A percentile compares a stretch with the other conserved stretches of the same genome.
Conservation (phyloP, 1,284 basidiomycete genomes). For the Malassezia psittaci region DNA sequence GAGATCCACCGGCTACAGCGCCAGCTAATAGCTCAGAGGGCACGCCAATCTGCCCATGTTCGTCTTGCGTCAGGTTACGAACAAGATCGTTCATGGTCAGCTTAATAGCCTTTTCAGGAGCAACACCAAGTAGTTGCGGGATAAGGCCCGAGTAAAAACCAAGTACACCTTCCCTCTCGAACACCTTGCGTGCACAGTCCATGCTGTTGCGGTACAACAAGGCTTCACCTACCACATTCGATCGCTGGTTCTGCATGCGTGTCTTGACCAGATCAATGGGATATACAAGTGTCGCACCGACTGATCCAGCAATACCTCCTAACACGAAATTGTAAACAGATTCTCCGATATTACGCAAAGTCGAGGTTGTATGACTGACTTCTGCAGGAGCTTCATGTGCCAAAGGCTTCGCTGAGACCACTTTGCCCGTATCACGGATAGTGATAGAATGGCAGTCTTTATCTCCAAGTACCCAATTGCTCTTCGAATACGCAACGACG, state of each 20-base stretch:
- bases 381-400: slow-evolving; percentile 4
- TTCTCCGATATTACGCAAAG: slow-evolving; percentile 26
- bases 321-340: slow-evolving; percentile 72
- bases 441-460: slow-evolving; percentile 4
- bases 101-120: slow-evolving; percentile 96
- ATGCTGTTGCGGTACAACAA: slow-evolving; percentile 47
- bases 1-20: slow-evolving; percentile 85
- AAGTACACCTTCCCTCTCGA: slow-evolving; percentile 78
- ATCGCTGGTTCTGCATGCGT: slow-evolving; percentile 81
- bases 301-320: slow-evolving; percentile 79
- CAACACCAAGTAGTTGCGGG: slow-evolving; percentile 91
- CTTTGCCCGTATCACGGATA: slow-evolving; percentile 3
- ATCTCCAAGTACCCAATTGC: neutral
- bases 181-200: slow-evolving; percentile 87
- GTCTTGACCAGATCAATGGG: slow-evolving; percentile 82
- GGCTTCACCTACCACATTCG: slow-evolving; percentile 40
- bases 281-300: slow-evolving; percentile 84
- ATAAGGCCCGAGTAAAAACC: slow-evolving; percentile 95
- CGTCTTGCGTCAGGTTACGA: slow-evolving; percentile 71
- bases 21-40: slow-evolving; percentile 82
- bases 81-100: slow-evolving; percentile 86
- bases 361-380: slow-evolving; percentile 5
- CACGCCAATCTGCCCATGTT: slow-evolving; percentile 79
- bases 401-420: neutral
- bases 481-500: neutral